Percentiles rank a stretch among this genome's conserved stretches.
These are phyloP conservation scores for Protomyces arabidopsidicola DNA, from an alignment of 1,139 yeast genomes.

Conservation along the genomic window DNA sequence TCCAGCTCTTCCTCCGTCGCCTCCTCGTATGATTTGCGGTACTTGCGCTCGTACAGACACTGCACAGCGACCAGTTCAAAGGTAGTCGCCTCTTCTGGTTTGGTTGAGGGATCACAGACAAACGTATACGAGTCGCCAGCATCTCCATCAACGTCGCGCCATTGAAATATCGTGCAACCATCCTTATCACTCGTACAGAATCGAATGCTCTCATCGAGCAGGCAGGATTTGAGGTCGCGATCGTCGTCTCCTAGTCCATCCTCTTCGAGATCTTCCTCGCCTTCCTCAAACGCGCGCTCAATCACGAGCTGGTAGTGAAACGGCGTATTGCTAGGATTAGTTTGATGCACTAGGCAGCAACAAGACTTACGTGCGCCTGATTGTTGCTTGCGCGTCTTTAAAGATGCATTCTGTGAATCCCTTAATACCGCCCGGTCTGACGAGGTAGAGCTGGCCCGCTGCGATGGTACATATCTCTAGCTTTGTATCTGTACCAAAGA, in stretches of 20 bases:
- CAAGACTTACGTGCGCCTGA: conserved; percentile 37
- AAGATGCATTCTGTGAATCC: conserved; percentile 81
- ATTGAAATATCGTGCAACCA: conserved; percentile 55
- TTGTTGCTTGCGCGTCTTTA: conserved; percentile 26
- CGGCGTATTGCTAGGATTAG: conserved; percentile 59
- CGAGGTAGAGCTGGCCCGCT: conserved; percentile 69
- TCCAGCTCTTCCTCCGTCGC: conserved; percentile 49
- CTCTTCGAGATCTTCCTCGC: conserved; percentile 51
- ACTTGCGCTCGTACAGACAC: conserved; percentile 74
- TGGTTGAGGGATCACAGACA: conserved; percentile 60
- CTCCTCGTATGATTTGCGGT: conserved; percentile 52
- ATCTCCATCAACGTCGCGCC: conserved; percentile 65
- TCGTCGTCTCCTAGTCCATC: conserved; percentile 54
- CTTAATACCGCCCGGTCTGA: conserved; percentile 76
- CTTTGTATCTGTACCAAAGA: conserved; percentile 45
- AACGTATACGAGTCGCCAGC: conserved; percentile 83
- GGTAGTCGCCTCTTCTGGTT: conserved; percentile 53
- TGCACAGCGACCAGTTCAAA: conserved; percentile 61
- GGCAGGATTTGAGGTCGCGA: conserved; percentile 60
- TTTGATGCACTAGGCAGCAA: conserved; percentile 65
- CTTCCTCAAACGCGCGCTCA: conserved; percentile 63
- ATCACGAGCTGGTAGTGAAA: conserved; percentile 68
- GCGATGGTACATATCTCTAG: conserved; percentile 65
- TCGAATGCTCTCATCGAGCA: conserved; percentile 59
- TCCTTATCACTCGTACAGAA: conserved; percentile 46